phyloP scores from a whole-genome alignment of 78 protist species.

The Dictyostelium firmibasis region DNA sequence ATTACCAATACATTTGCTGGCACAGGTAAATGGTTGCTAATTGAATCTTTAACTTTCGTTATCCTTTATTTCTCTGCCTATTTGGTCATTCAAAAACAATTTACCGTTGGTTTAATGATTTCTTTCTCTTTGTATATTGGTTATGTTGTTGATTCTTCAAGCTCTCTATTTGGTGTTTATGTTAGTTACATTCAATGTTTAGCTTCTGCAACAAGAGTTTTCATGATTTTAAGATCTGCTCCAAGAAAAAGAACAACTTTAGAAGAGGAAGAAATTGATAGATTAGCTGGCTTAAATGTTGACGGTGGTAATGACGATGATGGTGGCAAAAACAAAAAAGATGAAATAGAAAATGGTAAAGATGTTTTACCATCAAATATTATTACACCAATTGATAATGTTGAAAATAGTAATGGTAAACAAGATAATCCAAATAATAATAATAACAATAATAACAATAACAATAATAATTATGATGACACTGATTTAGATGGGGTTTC shows the following conservation, averaged over 20 bases:
- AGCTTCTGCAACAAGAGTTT: slow-evolving; percentile 60
- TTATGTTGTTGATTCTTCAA: slow-evolving; percentile 62
- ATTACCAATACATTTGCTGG: slow-evolving; percentile 38
- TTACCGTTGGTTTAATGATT: slow-evolving; percentile 64
- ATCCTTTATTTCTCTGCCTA: slow-evolving; percentile 62
- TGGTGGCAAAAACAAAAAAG: not conserved
- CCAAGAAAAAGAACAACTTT: slow-evolving; percentile 50
- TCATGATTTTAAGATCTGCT: slow-evolving; percentile 55
- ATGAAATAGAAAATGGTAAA: not conserved
- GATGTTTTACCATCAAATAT: not conserved
- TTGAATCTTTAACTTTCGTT: slow-evolving; percentile 39
- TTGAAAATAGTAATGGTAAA: not conserved
- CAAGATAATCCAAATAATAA: slow-evolving; percentile 10
- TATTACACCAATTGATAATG: not conserved
- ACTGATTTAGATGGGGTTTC: not conserved
- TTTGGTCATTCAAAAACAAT: slow-evolving; percentile 30
- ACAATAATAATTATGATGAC: not conserved
- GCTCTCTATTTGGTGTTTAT: slow-evolving; percentile 58
- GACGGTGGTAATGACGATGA: not conserved
- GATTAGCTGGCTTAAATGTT: not conserved
- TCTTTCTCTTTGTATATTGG: slow-evolving; percentile 62
- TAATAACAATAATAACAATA: not conserved
- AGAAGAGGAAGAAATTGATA: slow-evolving; percentile 17
- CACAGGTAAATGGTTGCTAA: slow-evolving; percentile 59
- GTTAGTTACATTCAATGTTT: slow-evolving; percentile 65